Conservation (phyloP, 2,329 filamentous ascomycete species). For the Calonectria pseudoreteaudii region DNA sequence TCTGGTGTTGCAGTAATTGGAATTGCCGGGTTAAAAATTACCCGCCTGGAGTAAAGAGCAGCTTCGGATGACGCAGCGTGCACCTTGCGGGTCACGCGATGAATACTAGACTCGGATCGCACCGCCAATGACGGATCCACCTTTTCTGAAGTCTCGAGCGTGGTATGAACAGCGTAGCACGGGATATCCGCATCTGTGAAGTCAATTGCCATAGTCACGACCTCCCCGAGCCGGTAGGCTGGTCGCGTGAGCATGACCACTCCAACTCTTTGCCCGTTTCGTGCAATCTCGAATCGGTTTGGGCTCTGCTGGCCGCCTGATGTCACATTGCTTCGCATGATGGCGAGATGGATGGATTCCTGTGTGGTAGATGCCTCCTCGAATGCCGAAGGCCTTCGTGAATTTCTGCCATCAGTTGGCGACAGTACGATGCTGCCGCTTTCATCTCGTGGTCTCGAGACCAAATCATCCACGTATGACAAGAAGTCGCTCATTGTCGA, state of each 20-base stretch:
- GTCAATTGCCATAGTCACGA: slow-evolving; percentile 85
- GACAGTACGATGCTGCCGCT: slow-evolving; percentile 74
- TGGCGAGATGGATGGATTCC: slow-evolving; percentile 91
- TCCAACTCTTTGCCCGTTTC: slow-evolving; percentile 90
- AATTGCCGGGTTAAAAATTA: slow-evolving; percentile 86
- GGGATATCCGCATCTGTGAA: slow-evolving; percentile 82
- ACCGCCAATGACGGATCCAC: slow-evolving; percentile 85
- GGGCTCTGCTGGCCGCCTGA: slow-evolving; percentile 78
- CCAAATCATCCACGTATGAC: slow-evolving; percentile 80
- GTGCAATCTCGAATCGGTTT: slow-evolving; percentile 96
- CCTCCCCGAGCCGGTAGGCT: slow-evolving; percentile 89
- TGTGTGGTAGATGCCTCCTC: slow-evolving; percentile 75
- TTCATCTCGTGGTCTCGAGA: slow-evolving; percentile 68
- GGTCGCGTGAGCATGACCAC: slow-evolving; percentile 90
- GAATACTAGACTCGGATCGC: slow-evolving; percentile 85
- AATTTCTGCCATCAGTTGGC: slow-evolving; percentile 71
- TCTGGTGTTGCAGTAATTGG: slow-evolving; percentile 88
- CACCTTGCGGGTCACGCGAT: slow-evolving; percentile 85
- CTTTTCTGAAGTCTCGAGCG: slow-evolving; percentile 88
- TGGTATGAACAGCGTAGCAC: slow-evolving; percentile 86
- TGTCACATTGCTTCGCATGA: slow-evolving; percentile 82
- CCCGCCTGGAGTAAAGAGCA: slow-evolving; percentile 81
- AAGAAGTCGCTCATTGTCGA: slow-evolving; percentile 75
- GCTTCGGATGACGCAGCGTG: slow-evolving; percentile 85
- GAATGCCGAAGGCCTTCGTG: slow-evolving; percentile 65